Evolutionary conservation across 2,329 filamentous ascomycete genomes (phyloP).

Genomic region (Tolypocladium paradoxum): DNA sequence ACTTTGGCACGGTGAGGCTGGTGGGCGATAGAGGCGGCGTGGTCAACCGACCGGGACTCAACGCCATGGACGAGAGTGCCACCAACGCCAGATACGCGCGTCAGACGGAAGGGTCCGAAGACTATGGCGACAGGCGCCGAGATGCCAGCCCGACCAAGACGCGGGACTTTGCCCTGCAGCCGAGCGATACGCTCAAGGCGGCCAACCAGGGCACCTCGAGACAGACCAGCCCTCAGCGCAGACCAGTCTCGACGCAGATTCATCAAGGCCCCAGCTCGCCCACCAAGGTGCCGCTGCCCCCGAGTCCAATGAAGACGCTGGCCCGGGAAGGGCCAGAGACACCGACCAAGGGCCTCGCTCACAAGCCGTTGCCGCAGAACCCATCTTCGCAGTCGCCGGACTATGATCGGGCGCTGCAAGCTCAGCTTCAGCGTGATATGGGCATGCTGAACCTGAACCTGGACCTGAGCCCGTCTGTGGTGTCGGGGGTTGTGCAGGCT

Average conservation of each 20-base stretch:
- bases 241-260: slow-evolving; percentile 30
- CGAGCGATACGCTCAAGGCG: slow-evolving; percentile 46
- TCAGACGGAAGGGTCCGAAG: slow-evolving; percentile 34
- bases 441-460: slow-evolving; percentile 39
- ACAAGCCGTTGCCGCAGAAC: slow-evolving; percentile 35
- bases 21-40: slow-evolving; percentile 55
- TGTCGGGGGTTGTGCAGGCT: slow-evolving; percentile 6
- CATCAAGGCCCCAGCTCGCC: slow-evolving; percentile 33
- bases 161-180: slow-evolving; percentile 31
- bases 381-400: slow-evolving; percentile 42
- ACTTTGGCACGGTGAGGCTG: slow-evolving; percentile 90
- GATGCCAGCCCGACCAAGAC: slow-evolving; percentile 42
- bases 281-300: slow-evolving; percentile 48
- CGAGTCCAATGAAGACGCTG: slow-evolving; percentile 22
- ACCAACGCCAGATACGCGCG: slow-evolving; percentile 61
- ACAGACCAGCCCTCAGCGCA: slow-evolving; percentile 50
- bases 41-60: slow-evolving; percentile 44
- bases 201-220: slow-evolving; percentile 37
- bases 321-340: slow-evolving; percentile 29
- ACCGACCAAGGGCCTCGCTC: slow-evolving; percentile 24
- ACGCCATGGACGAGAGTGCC: slow-evolving; percentile 69
- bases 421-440: slow-evolving; percentile 55
- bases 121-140: slow-evolving; percentile 41
- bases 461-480: slow-evolving; percentile 2
- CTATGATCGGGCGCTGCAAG: slow-evolving; percentile 49